Evolutionary conservation across 2,329 filamentous ascomycete species (phyloP), one percentile per base, ranked within the genome.

Genomic region (Hypoxylon sp.): DNA sequence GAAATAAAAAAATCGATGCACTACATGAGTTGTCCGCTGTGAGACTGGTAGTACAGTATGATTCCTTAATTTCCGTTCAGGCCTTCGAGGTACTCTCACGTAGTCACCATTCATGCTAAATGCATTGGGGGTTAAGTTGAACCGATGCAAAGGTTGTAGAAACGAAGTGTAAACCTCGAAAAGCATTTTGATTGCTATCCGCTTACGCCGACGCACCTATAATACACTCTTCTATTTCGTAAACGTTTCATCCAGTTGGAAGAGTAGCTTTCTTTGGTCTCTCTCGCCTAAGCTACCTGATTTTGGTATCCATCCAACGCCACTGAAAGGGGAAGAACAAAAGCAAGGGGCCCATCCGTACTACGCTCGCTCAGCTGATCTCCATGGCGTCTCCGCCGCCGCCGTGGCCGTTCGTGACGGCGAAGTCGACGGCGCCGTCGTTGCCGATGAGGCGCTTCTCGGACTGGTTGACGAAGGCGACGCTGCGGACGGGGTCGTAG

Each of bases 381-480:
- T 77, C 76, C 76, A 77, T 77, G 0, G 74, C 75, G 45, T 77
- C 76, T 1, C 74, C 74, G 9, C 26, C 24, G 9, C 26, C 24
- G 1, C 42, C 89, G 73, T 87, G 84, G 2, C 81, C 82, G 67
- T 85, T 85, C 2, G 83, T 75, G 18, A 82, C 80, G 14, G 84
- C 77, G 74, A 98, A 89, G 65, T 89, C 91, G 26, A 97, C 95
- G 22, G 82, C 83, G 24, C 96, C 96, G 66, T 91, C 88, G 67
- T 97, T 90, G 67, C 93, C 93, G 77, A 99, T 97, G 69, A 99
- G 89, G 40, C 94, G 88, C 83, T 94, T 95, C 82, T 98, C 96
- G 64, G 91, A 97, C 69, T 97, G 92, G 61, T 86, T 81, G 45
- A 99, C 93, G 74, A 98, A 97, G 80, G 93, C 92, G 73, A 96